Evolutionary conservation across 176 grass and related monocot genomes (phyloP).

Genomic region (Zea mays): DNA sequence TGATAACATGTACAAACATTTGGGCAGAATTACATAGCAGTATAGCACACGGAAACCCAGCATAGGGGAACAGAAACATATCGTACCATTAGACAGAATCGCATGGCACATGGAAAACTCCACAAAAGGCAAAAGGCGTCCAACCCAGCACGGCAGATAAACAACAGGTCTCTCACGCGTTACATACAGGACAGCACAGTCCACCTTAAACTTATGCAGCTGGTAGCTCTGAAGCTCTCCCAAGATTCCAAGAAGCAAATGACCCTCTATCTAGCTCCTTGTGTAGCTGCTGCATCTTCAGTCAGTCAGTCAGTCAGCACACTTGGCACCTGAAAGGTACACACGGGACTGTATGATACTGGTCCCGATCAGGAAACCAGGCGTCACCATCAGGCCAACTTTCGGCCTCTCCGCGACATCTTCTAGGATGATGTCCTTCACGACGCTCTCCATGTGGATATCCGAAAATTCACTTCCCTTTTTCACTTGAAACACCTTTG

Average conservation of each 20-base stretch:
- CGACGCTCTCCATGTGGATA: conserved; percentile 83
- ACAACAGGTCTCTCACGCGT: not conserved
- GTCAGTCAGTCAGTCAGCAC: conserved; percentile 72
- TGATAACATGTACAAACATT: conserved; percentile 18
- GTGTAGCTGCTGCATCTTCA: conserved; percentile 29
- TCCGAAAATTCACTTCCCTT: conserved; percentile 69
- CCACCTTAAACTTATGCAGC: not conserved
- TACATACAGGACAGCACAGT: conserved; percentile 27
- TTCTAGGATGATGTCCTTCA: conserved; percentile 59
- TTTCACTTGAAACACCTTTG: conserved; percentile 71
- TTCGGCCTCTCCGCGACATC: conserved; percentile 60
- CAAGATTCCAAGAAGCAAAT: not conserved
- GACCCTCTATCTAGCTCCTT: not conserved
- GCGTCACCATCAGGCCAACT: conserved; percentile 92
- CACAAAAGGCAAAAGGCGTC: not conserved
- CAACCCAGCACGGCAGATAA: not conserved
- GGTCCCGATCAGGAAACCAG: conserved; percentile 72
- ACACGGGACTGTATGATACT: conserved; percentile 69
- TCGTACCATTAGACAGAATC: not conserved
- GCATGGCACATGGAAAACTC: conserved; percentile 4
- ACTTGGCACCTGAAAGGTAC: conserved; percentile 68
- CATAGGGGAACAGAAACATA: not conserved
- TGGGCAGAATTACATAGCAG: conserved; percentile 6
- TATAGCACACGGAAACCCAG: not conserved
- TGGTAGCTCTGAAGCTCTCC: not conserved